A percentile compares a stretch with the other conserved stretches of the same genome.
These are phyloP conservation scores for Chrysochromulina parva DNA, from an alignment of 78 protist species.

Conservation along the genomic window DNA sequence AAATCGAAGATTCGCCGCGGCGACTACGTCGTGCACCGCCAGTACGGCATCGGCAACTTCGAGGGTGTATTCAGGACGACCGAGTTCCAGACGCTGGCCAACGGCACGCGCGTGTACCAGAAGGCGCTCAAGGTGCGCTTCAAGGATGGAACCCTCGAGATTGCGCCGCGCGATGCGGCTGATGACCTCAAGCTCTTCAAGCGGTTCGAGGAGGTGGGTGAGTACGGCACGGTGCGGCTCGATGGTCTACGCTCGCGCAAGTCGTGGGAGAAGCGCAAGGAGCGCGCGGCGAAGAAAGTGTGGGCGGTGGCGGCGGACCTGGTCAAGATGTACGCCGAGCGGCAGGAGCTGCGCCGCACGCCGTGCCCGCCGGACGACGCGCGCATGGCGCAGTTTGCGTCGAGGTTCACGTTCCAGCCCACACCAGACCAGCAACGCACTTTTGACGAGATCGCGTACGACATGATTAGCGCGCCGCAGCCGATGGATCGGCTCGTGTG, in stretches of 20 bases:
- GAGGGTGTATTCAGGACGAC: neutral
- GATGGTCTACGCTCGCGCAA: no score
- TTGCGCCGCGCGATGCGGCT: neutral
- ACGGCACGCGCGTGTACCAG: neutral
- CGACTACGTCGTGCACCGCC: neutral
- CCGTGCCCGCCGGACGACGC: slow-evolving; percentile 7
- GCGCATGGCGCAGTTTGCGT: neutral
- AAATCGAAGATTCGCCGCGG: neutral
- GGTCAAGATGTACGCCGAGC: neutral
- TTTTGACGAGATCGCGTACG: neutral
- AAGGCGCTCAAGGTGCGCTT: neutral
- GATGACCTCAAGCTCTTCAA: neutral
- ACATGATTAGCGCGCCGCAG: neutral
- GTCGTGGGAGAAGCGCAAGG: neutral
- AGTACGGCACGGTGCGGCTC: neutral
- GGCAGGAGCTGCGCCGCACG: neutral
- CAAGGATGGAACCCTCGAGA: neutral
- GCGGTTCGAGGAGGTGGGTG: neutral
- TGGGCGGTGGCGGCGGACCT: neutral
- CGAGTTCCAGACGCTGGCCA: neutral
- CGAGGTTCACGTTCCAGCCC: neutral
- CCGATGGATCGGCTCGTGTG: slow-evolving; percentile 45
- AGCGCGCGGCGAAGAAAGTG: neutral
- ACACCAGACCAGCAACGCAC: neutral
- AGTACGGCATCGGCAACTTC: neutral